Evolutionary conservation across 116 monocot genomes (phyloP), one percentile per base, ranked within the genome.

Genomic region (Cymodocea nodosa): DNA sequence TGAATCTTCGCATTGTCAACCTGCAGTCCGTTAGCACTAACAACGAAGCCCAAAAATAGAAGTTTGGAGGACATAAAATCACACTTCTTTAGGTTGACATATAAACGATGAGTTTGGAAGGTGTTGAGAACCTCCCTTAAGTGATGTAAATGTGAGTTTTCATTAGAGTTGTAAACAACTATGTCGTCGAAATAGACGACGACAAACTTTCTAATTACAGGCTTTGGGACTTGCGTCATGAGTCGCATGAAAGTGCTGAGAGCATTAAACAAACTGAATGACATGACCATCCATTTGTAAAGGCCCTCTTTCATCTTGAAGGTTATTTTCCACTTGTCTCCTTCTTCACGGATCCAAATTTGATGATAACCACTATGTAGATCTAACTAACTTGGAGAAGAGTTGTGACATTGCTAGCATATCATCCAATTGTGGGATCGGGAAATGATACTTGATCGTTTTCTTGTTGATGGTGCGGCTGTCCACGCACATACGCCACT

Each of bases 171-270:
- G 15, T 65, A 65, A 18, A 65, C 58, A 4, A 65, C 15, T 16
- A 73, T 73, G 19, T 65, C 57, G 35, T 73, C 57, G 24, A 73
- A 73, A 18, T 73, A 73, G 0, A 73, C 57, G 17, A 73, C 30
- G 12, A 65, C 5, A 50, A 57, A 73, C 35, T 55, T 64, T 0
- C 5, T 35, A n/a, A 59, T 30, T 9, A 35, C 60, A 15, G 22
- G 70, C 4, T 16, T 0, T 14, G 62, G 0, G 7, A 51, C 50
- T 3, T 70, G 16, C 0, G 16, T 70, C 60, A 70, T 70, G 23
- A 23, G 35, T 15, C 36, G 8, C 44, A 58, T 56, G 39, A 69
- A 69, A 13, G 39, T 69, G 22, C 44, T 69, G 2, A 59, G 59
- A 2, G 56, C 57, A 23, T 69, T 69, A 13, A 59, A 59, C 4